These are phyloP conservation scores for Penstemon davidsonii DNA, from an alignment of 257 asterid species.

Conservation along the genomic window DNA sequence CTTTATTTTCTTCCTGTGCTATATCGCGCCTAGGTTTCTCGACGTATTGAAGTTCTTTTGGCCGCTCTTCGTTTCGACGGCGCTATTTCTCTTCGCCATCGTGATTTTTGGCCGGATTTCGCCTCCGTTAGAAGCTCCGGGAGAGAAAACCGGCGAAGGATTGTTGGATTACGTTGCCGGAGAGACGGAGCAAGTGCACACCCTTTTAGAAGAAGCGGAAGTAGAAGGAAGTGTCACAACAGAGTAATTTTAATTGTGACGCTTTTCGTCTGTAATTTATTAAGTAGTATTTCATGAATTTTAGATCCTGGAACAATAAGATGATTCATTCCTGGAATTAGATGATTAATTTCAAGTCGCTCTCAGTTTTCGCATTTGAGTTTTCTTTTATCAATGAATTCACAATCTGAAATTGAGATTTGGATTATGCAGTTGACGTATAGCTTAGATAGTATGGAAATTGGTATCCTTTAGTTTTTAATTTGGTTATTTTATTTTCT, in stretches of 20 bases:
- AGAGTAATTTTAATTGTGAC: slow-evolving; percentile 4
- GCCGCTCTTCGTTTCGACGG: slow-evolving; percentile 76
- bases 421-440: slow-evolving; percentile 23
- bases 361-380: slow-evolving; percentile 8
- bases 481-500: too few species aligned
- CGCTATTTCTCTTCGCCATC: slow-evolving; percentile 56
- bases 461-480: too few species aligned
- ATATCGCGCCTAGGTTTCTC: slow-evolving; percentile 55
- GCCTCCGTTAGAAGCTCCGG: slow-evolving; percentile 46
- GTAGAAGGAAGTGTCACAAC: slow-evolving; percentile 21
- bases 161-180: slow-evolving; percentile 61
- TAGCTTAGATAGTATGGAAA: neutral
- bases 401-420: neutral
- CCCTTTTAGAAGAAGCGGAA: slow-evolving; percentile 12
- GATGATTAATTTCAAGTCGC: slow-evolving; percentile 14
- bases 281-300: slow-evolving; percentile 21
- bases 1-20: slow-evolving; percentile 27
- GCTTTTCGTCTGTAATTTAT: slow-evolving; percentile 1
- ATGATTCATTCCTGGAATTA: slow-evolving; percentile 19
- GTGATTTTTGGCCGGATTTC: slow-evolving; percentile 56
- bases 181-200: slow-evolving; percentile 38
- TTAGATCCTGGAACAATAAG: slow-evolving; percentile 28
- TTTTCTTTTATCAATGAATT: slow-evolving; percentile 6
- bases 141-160: slow-evolving; percentile 60
- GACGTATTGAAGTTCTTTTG: slow-evolving; percentile 56